A percentile compares a stretch with the other conserved stretches of the same genome.
Evolutionary conservation across 495 filamentous ascomycete species (phyloP).

Genomic region (Jackrogersella minutella): DNA sequence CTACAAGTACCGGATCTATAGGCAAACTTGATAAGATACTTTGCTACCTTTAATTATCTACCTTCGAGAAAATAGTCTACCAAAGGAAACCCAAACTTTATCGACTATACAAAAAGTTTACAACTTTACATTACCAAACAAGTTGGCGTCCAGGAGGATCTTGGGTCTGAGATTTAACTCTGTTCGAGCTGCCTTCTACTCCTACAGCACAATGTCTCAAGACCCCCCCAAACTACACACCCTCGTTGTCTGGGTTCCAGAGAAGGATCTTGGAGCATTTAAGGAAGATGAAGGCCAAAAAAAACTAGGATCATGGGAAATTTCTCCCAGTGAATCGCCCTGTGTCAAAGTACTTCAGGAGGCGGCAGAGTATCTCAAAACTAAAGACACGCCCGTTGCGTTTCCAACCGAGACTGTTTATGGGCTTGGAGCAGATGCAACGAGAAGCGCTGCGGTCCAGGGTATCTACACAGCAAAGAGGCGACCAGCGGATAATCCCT

Average conservation of each 20-base stretch:
- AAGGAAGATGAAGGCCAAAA: constrained; percentile 29
- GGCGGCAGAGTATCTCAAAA: constrained; percentile 68
- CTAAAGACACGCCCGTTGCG: constrained; percentile 77
- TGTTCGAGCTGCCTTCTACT: constrained; percentile 37
- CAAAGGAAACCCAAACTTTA: background rate
- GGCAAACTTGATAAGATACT: background rate
- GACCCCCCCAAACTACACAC: constrained; percentile 34
- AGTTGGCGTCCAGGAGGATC: constrained; percentile 37
- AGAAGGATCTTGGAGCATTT: constrained; percentile 35
- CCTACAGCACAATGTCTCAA: constrained; percentile 44
- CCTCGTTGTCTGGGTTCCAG: constrained; percentile 24
- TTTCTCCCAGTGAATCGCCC: constrained; percentile 29
- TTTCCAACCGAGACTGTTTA: constrained; percentile 99
- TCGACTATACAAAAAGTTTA: background rate
- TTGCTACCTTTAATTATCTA: background rate
- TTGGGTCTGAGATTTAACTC: constrained; percentile 17
- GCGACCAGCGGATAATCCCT: constrained; percentile 89
- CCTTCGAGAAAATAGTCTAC: background rate
- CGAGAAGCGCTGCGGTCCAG: constrained; percentile 79
- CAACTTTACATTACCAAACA: constrained; percentile 15
- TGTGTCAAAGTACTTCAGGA: constrained; percentile 48
- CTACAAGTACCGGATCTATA: background rate
- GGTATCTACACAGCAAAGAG: constrained; percentile 93
- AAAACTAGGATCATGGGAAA: constrained; percentile 40
- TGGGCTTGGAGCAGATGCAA: constrained; percentile 94